Base-by-base conservation (phyloP, 2,329 filamentous ascomycete species). In the Ophiosphaerella korrae region DNA sequence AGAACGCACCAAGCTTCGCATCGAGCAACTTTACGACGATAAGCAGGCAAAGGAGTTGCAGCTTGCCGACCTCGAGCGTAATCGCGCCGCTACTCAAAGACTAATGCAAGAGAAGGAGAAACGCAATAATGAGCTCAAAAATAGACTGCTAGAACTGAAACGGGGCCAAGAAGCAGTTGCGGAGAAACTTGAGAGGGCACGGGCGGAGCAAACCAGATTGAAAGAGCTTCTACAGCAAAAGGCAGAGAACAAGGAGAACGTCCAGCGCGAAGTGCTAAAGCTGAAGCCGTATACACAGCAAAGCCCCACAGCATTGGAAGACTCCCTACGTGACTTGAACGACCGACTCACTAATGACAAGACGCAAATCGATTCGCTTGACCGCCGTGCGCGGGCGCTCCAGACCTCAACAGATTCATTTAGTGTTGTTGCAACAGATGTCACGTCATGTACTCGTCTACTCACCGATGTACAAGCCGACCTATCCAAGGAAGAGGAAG, bases 331-430 rank as follows among this genome's bases (percentile, higher is more conserved):
- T 2, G 92, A 97, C 57, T 79, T 99, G 48, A 90, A 87, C 55
- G 88, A 90, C 66, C 90, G 86, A 41, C 80, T 97, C 45, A 83
- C 82, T 58, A 81, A 81, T 42, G 92, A 97, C 72, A 93, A 93
- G 69, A 79, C 85, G 8, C 89, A 93, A 53, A 95, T 97, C 54
- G 93, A 97, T 67, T 80, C 86, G 1, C 83, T 97, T 38, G 94
- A 99, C 72, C 87, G 90, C 57, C 84, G 93, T 48, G 86, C 89
- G n/a, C 84, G 94, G 53, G 93, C 92, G 0, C 80, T 99, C 18
- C 92, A 97, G 68, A 97, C 93, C 1, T 96, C 90, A 7, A 86
- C 87, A 3, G 93, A 97, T 72, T 93, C 92, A 0, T 97, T 97
- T 70, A 81, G 84, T 3, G 87, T 95, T 0, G 90, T 97, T 1